Evolutionary conservation across 176 grass and related monocot genomes (phyloP).

Genomic region (Oryza meridionalis): DNA sequence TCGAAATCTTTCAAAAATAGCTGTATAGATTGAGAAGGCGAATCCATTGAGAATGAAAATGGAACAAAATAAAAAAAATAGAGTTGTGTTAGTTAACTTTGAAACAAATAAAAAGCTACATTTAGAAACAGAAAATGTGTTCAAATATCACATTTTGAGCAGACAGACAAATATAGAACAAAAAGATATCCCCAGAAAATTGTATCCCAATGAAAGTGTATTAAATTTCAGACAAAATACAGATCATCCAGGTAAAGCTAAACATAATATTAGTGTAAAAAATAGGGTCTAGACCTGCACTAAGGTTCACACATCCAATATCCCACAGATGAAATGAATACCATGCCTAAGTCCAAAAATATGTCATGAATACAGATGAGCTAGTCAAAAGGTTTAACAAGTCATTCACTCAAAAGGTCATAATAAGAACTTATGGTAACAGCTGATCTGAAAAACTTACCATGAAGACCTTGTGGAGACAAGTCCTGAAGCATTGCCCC

Average conservation of each 20-base stretch:
- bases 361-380: not conserved
- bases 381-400: not conserved
- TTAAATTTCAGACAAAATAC: too few relatives aligned
- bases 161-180: not conserved
- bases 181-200: too few relatives aligned
- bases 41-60: not conserved
- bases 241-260: too few relatives aligned
- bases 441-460: constrained; percentile 45
- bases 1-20: constrained; percentile 97
- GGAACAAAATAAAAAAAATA: not conserved
- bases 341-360: not conserved
- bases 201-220: too few relatives aligned
- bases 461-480: constrained; percentile 83
- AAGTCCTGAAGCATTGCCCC: constrained; percentile 88
- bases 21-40: constrained; percentile 45
- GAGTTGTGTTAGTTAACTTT: not conserved
- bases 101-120: not conserved
- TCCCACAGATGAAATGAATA: not conserved
- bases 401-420: not conserved
- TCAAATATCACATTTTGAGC: not conserved
- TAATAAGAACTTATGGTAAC: not conserved
- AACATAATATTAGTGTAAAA: too few relatives aligned
- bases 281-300: too few relatives aligned
- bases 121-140: constrained; percentile 2
- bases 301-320: not conserved